A percentile compares a stretch with the other conserved stretches of the same genome.
Evolutionary conservation across 768 basidiomycete species (phyloP).

Genomic region (Phanerochaete sordida): DNA sequence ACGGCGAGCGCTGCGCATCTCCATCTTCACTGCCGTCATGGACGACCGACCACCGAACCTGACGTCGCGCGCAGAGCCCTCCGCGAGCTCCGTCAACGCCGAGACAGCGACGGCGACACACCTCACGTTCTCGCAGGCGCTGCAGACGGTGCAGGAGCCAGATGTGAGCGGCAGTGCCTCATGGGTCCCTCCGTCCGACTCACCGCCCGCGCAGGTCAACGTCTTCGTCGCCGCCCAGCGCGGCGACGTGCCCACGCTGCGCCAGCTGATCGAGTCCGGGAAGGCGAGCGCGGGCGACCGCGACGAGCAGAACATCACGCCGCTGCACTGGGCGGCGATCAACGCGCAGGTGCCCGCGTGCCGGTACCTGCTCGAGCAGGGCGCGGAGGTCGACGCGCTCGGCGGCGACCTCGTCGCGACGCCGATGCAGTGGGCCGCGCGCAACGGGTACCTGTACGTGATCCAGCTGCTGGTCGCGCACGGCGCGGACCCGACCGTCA

Average conservation of each 20-base stretch:
- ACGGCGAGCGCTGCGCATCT: background rate
- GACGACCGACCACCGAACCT: slow-evolving; percentile 31
- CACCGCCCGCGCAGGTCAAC: slow-evolving; percentile 37
- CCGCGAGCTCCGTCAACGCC: slow-evolving; percentile 40
- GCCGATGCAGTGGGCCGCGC: slow-evolving; percentile 97
- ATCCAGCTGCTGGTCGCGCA: slow-evolving; percentile 88
- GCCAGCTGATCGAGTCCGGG: slow-evolving; percentile 67
- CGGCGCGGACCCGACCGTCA: slow-evolving; percentile 88
- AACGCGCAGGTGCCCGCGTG: slow-evolving; percentile 92
- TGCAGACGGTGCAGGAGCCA: slow-evolving; percentile 32
- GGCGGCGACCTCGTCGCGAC: slow-evolving; percentile 95
- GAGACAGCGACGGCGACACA: slow-evolving; percentile 40
- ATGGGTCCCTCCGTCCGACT: slow-evolving; percentile 1
- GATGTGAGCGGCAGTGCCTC: slow-evolving; percentile 33
- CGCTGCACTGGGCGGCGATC: slow-evolving; percentile 98
- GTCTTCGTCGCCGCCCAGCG: slow-evolving; percentile 87
- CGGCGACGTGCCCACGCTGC: slow-evolving; percentile 69
- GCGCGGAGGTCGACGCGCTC: slow-evolving; percentile 90
- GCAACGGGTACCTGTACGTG: slow-evolving; percentile 94
- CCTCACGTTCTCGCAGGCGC: slow-evolving; percentile 42
- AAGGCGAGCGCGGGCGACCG: slow-evolving; percentile 69
- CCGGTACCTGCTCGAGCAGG: slow-evolving; percentile 83
- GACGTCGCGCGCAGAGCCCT: slow-evolving; percentile 47
- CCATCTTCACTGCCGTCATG: slow-evolving; percentile 12
- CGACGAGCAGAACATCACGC: slow-evolving; percentile 89